Conservation (phyloP, 345 rosid genomes). For the Lenwebbia sp. region DNA sequence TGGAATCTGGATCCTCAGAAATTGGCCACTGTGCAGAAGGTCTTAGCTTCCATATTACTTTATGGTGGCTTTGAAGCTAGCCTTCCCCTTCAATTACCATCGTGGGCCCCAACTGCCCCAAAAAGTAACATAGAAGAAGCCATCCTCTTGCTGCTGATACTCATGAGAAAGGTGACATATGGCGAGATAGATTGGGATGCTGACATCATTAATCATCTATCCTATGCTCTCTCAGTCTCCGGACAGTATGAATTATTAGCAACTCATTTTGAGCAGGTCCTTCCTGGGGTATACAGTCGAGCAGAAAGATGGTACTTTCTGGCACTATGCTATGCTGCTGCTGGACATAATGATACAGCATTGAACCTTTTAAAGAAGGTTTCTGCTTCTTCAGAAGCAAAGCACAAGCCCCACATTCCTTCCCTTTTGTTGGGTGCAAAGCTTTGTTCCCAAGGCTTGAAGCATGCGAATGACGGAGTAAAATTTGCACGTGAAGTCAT, state of each 20-base stretch:
- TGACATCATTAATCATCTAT: slow-evolving; percentile 77
- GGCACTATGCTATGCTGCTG: slow-evolving; percentile 80
- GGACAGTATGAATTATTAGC: slow-evolving; percentile 67
- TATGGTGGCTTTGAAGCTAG: slow-evolving; percentile 67
- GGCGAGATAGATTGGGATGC: slow-evolving; percentile 75
- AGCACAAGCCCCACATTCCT: slow-evolving; percentile 33
- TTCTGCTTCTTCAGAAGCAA: slow-evolving; percentile 61
- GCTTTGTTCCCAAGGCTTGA: slow-evolving; percentile 59
- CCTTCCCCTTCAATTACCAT: slow-evolving; percentile 27
- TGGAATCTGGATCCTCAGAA: slow-evolving; percentile 81
- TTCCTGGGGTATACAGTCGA: slow-evolving; percentile 59
- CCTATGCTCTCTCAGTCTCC: slow-evolving; percentile 63
- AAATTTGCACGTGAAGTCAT: slow-evolving; percentile 42
- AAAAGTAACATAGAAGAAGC: slow-evolving; percentile 71
- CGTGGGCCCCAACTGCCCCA: slow-evolving; percentile 25
- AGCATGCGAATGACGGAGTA: slow-evolving; percentile 55
- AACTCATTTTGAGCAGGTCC: slow-evolving; percentile 56
- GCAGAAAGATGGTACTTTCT: slow-evolving; percentile 87
- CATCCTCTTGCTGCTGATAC: slow-evolving; percentile 56
- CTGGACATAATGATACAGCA: slow-evolving; percentile 57
- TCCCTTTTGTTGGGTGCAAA: slow-evolving; percentile 74
- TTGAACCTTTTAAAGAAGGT: slow-evolving; percentile 63
- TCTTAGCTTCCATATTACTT: slow-evolving; percentile 65
- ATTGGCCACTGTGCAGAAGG: slow-evolving; percentile 67
- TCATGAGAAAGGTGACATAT: slow-evolving; percentile 52